Conservation (phyloP, 2,329 filamentous ascomycete species). For the Chaetomiaceae sp. region DNA sequence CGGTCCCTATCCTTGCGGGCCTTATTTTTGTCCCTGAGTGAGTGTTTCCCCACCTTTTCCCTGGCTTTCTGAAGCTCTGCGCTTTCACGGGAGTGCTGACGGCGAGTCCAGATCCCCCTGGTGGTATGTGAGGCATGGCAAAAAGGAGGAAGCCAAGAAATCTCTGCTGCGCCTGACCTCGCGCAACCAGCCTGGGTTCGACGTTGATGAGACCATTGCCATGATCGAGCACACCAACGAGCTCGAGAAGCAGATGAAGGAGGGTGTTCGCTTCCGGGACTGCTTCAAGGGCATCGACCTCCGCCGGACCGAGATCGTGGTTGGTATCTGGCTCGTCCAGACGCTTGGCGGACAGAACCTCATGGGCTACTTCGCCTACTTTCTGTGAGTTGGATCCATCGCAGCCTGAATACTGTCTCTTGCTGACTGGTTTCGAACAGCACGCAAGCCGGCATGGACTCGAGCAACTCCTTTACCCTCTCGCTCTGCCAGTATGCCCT, state of each 20-base stretch:
- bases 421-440: slow-evolving; percentile 13
- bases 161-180: slow-evolving; percentile 33
- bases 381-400: slow-evolving; percentile 26
- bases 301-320: slow-evolving; percentile 37
- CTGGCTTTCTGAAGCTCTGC: background rate
- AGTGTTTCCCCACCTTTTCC: background rate
- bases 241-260: slow-evolving; percentile 31
- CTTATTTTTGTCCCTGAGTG: slow-evolving; percentile 42
- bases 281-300: slow-evolving; percentile 41
- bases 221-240: slow-evolving; percentile 42
- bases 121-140: slow-evolving; percentile 41
- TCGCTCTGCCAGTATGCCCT: slow-evolving; percentile 28
- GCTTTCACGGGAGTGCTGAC: no score
- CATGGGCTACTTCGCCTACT: slow-evolving; percentile 26
- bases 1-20: slow-evolving; percentile 37
- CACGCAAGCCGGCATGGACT: slow-evolving; percentile 20
- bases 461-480: slow-evolving; percentile 18
- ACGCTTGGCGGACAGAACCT: slow-evolving; percentile 18
- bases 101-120: slow-evolving; percentile 35
- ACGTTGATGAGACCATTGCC: slow-evolving; percentile 36
- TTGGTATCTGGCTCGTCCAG: slow-evolving; percentile 29
- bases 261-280: slow-evolving; percentile 36
- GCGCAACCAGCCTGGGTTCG: slow-evolving; percentile 24
- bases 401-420: background rate
- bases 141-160: slow-evolving; percentile 31